A percentile compares a stretch with the other conserved stretches of the same genome.
Conservation (phyloP, 208 protist species). For the Trypanosomatidae sp. region DNA sequence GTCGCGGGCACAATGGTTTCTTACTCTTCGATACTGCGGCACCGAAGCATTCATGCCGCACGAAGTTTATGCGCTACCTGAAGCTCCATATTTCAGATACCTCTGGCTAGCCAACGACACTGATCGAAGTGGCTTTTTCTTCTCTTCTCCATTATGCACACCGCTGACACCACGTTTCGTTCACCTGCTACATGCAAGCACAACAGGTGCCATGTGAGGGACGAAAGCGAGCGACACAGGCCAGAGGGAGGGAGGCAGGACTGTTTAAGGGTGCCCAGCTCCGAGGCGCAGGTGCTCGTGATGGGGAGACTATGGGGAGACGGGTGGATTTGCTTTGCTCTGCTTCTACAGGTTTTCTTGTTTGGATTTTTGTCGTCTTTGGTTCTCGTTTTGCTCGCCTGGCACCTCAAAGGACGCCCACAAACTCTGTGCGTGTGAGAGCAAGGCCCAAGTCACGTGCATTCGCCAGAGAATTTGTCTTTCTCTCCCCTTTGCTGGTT, state of each 20-base stretch:
- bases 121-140: not conserved
- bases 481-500: not conserved
- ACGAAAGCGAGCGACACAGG: not conserved
- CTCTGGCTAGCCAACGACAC: not conserved
- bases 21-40: conserved; percentile 29
- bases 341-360: not conserved
- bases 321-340: not conserved
- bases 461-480: not conserved
- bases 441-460: not conserved
- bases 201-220: not conserved
- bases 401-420: not conserved
- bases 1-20: conserved; percentile 19
- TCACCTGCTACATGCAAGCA: not conserved
- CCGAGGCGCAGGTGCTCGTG: not conserved
- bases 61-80: conserved; percentile 25
- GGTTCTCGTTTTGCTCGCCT: not conserved
- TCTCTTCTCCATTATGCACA: not conserved
- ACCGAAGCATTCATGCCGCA: conserved; percentile 21
- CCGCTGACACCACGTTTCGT: not conserved
- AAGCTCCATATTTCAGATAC: not conserved
- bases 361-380: not conserved
- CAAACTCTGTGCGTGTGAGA: not conserved
- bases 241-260: not conserved
- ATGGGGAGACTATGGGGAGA: not conserved
- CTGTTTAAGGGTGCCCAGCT: not conserved